phyloP scores from a whole-genome alignment of 352 stramenopile species.

The Phytophthora megakarya region DNA sequence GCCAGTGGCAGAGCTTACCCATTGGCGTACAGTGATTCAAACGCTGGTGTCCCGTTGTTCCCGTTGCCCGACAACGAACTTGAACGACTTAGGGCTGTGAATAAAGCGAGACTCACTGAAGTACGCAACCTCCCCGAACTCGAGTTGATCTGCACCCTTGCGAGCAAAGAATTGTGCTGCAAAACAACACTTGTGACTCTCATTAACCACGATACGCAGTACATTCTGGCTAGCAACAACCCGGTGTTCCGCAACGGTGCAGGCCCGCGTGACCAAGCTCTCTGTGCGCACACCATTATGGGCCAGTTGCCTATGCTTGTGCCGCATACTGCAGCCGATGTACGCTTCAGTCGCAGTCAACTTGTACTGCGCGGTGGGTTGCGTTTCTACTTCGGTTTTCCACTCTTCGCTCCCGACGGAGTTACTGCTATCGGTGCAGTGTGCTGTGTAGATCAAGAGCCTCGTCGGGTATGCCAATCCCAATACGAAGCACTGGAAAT shows the following conservation, averaged over 20 bases:
- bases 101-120: slow-evolving; percentile 25
- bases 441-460: slow-evolving; percentile 50
- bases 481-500: slow-evolving; percentile 49
- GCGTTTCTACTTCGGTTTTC: slow-evolving; percentile 69
- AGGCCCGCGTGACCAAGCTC: slow-evolving; percentile 48
- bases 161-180: slow-evolving; percentile 45
- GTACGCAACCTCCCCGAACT: slow-evolving; percentile 52
- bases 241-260: slow-evolving; percentile 29
- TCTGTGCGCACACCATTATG: slow-evolving; percentile 65
- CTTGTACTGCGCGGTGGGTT: slow-evolving; percentile 35
- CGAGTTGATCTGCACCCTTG: slow-evolving; percentile 54
- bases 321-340: slow-evolving; percentile 51
- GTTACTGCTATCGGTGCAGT: slow-evolving; percentile 49
- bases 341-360: slow-evolving; percentile 51
- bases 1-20: slow-evolving; percentile 40
- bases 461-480: slow-evolving; percentile 41
- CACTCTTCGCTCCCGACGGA: slow-evolving; percentile 39
- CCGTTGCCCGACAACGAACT: slow-evolving; percentile 48
- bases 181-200: slow-evolving; percentile 51
- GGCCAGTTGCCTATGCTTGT: slow-evolving; percentile 51
- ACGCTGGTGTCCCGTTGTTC: slow-evolving; percentile 26
- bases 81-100: slow-evolving; percentile 38
- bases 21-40: slow-evolving; percentile 33
- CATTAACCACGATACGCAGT: slow-evolving; percentile 43
- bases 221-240: slow-evolving; percentile 47